phyloP scores from a whole-genome alignment of 108 stramenopile genomes.

The Cyclotella sp. region DNA sequence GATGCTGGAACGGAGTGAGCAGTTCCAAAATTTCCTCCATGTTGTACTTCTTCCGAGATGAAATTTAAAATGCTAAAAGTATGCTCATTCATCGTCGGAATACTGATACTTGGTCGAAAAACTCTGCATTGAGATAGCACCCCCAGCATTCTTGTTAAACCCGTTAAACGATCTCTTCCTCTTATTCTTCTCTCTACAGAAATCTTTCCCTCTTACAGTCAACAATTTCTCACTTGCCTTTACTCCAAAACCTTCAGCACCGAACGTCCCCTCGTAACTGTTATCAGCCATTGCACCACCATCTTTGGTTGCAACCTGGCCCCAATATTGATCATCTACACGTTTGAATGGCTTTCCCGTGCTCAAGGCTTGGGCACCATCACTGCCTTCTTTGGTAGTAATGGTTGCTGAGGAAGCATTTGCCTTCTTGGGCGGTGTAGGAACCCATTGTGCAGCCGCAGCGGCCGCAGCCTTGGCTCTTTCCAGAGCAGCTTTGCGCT shows the following conservation, averaged over 20 bases:
- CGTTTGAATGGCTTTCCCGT: constrained; percentile 94
- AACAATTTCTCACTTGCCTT: constrained; percentile 93
- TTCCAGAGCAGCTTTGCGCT: constrained; percentile 55
- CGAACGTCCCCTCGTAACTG: constrained; percentile 93
- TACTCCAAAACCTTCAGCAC: constrained; percentile 93
- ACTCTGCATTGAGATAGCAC: constrained; percentile 70
- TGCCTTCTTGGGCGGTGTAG: constrained; percentile 57
- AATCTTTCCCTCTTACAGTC: constrained; percentile 96
- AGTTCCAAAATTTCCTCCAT: too few relatives aligned
- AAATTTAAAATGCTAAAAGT: neutral
- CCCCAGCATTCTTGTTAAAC: constrained; percentile 77
- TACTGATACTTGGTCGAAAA: constrained; percentile 83
- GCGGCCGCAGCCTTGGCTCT: constrained; percentile 83
- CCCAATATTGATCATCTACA: constrained; percentile 94
- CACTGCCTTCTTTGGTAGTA: constrained; percentile 69
- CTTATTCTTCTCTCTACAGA: constrained; percentile 99
- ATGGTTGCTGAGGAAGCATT: constrained; percentile 41
- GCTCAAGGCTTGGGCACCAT: constrained; percentile 87
- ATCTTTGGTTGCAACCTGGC: constrained; percentile 84
- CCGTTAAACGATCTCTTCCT: constrained; percentile 95
- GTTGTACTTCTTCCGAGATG: too few relatives aligned
- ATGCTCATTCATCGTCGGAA: constrained; percentile 52
- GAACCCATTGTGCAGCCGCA: constrained; percentile 85
- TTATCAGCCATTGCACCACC: constrained; percentile 95
- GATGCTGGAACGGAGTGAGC: too few relatives aligned